Base-by-base conservation (phyloP, 352 stramenopile genomes). In the Globisporangium spinosum region DNA sequence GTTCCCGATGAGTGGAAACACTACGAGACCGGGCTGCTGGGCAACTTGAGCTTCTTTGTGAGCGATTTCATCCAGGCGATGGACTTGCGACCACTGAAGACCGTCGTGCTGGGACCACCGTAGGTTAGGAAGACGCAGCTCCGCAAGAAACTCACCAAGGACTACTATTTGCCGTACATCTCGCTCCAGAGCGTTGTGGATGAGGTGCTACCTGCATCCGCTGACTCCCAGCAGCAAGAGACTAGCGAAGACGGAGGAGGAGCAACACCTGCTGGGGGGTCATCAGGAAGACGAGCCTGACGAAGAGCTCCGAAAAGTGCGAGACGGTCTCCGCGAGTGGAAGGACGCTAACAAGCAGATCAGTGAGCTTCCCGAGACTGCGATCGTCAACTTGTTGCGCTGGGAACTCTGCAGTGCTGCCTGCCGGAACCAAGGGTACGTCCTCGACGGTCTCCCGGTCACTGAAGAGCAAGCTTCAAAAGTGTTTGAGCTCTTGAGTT, bases 371-470 rank as follows among this genome's bases (percentile, higher is more conserved):
- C 71, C 74, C 0, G 70, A 83, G 63, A 27, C 69, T 9, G 68
- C 76, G 0, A 55, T 88, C 22, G 66, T 90, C 6, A 68, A 78
- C 4, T 63, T 91, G 32, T 55, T 96, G 27, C 77, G 84, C 38
- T 94, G 85, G 82, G 91, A 91, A 63, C 71, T 95, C 8, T 64
- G 74, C 23, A 77, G 69, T 34, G 67, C 83, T 0, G 61, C 68
- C 58, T 94, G 84, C 45, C 84, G 79, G 7, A 95, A 94, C 73
- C 89, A 95, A 55, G 89, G 89, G 2, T 96, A 90, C 58, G 89
- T 96, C 22, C 70, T 95, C 8, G 87, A 95, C 43, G 87, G 85
- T 0, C 51, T 92, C 2, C 83, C 87, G 2, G 66, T 76, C 17
- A 80, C 78, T 2, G 68, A 78, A 20, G 70, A 73, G 22, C 84